Base-by-base conservation (phyloP, 1,139 yeast genomes). In the Geotrichum siamense region DNA sequence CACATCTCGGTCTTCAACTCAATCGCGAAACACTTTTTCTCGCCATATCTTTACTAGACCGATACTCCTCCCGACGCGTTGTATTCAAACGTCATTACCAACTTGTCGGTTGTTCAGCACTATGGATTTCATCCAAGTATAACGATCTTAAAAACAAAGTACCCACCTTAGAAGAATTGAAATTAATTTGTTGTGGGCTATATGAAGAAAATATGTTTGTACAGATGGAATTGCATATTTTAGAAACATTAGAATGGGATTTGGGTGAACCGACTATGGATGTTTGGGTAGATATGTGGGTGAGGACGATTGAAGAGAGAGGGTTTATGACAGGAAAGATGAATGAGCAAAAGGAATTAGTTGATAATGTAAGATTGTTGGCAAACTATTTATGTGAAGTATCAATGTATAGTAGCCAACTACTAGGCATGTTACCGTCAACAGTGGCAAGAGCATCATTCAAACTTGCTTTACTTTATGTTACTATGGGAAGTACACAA, bases 121-220 rank as follows among this genome's bases (percentile, higher is more conserved):
- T 91, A 45, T 89, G 97, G 96, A 78, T 91, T 38, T 96, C 97
- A 5, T 86, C 94, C 44, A 91, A 91, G 64, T 85, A 83, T 62
- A 87, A 85, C 58, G 96, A 87, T 63, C 83, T 83, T 59, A 89
- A 89, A 65, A 74, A 78, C 47, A 69, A 85, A 47, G 87, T 86
- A 3, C 96, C 96, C 25, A 79, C 91, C 1, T 70, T 87, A 45
- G 72, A 76, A 44, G 96, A 87, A 57, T 73, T 89, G 53, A 73
- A 82, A 17, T 68, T 77, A 53, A 76, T 86, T 79, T 85, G 96
- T 64, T 75, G 94, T 50, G 77, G 79, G 56, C 86, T 87, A 12
- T 89, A 86, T 60, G 94, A 86, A 53, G 82, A 79, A 53, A 81
- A 82, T 50, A 86, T 89, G 94, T 87, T 91, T 65, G 73, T 82